Evolutionary conservation across 805 yeast genomes (phyloP).

Genomic region (Lachancea sp.): DNA sequence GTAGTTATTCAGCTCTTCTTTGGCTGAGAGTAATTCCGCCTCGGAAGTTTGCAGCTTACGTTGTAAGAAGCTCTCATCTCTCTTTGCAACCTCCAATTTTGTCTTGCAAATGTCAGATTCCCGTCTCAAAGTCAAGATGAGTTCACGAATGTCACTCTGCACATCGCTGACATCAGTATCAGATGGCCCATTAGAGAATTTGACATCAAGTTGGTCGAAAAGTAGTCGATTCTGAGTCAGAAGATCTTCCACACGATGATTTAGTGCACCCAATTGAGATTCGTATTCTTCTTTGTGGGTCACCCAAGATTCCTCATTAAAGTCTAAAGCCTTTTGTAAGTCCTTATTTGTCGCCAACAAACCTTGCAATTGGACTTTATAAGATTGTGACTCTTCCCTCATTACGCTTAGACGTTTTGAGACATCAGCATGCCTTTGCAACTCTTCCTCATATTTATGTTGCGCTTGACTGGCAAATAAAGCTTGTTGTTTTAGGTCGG

Average conservation of each 20-base stretch:
- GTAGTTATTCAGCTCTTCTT: slow-evolving; percentile 39
- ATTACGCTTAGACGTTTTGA: slow-evolving; percentile 37
- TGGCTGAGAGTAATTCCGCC: slow-evolving; percentile 47
- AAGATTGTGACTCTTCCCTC: slow-evolving; percentile 33
- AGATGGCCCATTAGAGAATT: slow-evolving; percentile 18
- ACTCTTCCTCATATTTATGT: slow-evolving; percentile 48
- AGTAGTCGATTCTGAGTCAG: slow-evolving; percentile 62
- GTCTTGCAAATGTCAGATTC: slow-evolving; percentile 68
- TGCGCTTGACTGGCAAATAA: slow-evolving; percentile 45
- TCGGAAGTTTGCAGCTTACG: slow-evolving; percentile 43
- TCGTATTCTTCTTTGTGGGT: slow-evolving; percentile 38
- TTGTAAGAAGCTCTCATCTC: slow-evolving; percentile 50
- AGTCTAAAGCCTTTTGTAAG: slow-evolving; percentile 34
- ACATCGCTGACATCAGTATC: slow-evolving; percentile 8
- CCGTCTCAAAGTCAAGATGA: slow-evolving; percentile 57
- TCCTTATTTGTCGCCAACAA: slow-evolving; percentile 21
- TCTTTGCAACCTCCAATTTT: slow-evolving; percentile 45
- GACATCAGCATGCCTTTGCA: slow-evolving; percentile 49
- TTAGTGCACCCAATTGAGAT: slow-evolving; percentile 42
- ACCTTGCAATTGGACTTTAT: slow-evolving; percentile 19
- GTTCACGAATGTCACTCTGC: slow-evolving; percentile 39
- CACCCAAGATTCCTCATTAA: slow-evolving; percentile 42
- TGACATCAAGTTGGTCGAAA: slow-evolving; percentile 57
- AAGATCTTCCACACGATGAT: slow-evolving; percentile 47
- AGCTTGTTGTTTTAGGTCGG: slow-evolving; percentile 40